Base-by-base conservation (phyloP, 2,329 filamentous ascomycete species). In the Alternaria ventricosa region DNA sequence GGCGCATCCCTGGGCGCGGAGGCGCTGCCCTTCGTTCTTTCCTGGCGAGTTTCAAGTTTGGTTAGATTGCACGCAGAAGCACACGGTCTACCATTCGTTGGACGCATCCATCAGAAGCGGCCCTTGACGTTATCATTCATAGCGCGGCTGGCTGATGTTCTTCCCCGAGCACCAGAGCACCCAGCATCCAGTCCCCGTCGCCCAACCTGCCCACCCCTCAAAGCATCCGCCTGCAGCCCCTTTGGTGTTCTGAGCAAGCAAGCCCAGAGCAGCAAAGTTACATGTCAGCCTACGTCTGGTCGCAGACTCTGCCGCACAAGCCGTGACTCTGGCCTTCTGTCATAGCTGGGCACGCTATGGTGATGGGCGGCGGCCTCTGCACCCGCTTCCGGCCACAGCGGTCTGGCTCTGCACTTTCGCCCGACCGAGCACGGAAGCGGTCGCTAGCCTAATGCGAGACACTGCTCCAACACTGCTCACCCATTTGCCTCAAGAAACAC, bases 21-120 rank as follows among this genome's bases (percentile, higher is more conserved):
- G 60, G 55, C 57, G 61, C 58, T 65, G 54, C 63, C 63, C 61
- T 65, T 63, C 55, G 44, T 60, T 61, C 67, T 68, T 63, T 68
- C 56, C 69, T 68, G 65, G 66, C 67, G 50, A 63, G 74, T 78
- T 75, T 75, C 75, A 75, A 67, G 68, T 71, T 65, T 68, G 65
- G 65, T 73, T 77, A 75, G 72, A 78, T 77, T 77, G 71, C 74
- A 70, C 71, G 67, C 68, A 70, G 68, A 47, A 65, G 61, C 56
- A 62, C 53, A 57, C 56, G 64, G 65, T 64, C 55, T 63, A 56
- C 64, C 60, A 75, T 76, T 77, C 74, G 74, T 66, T 69, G 63
- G 63, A 51, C 61, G 60, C 63, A 15, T 41, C 36, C 53, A 60
- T 60, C 61, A 47, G 73, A 69, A 68, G 69, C 66, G 56, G 59